These are phyloP conservation scores for Crithidia bombi DNA, from an alignment of 208 protist genomes.

Conservation along the genomic window DNA sequence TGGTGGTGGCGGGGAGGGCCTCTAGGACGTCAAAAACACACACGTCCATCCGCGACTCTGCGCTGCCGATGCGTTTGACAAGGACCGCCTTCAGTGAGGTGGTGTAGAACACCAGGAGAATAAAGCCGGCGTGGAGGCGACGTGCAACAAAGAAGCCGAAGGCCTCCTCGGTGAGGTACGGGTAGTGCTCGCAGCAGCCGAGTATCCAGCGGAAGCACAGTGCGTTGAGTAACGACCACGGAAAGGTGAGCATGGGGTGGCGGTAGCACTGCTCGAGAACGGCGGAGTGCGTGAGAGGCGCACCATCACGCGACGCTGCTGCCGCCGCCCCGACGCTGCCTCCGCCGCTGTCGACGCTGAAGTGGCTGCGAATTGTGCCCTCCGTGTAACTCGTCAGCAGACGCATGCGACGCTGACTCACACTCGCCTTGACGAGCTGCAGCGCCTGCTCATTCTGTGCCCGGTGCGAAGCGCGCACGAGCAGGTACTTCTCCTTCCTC, in stretches of 20 bases:
- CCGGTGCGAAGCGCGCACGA: slow-evolving; percentile 24
- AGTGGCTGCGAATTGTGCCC: slow-evolving; percentile 9
- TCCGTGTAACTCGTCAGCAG: slow-evolving; percentile 47
- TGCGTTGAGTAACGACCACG: slow-evolving; percentile 57
- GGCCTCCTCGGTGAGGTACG: slow-evolving; percentile 39
- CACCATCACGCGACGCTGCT: background rate
- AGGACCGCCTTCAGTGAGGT: slow-evolving; percentile 54
- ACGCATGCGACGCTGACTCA: slow-evolving; percentile 41
- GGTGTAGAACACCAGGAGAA: slow-evolving; percentile 52
- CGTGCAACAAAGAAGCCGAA: slow-evolving; percentile 67
- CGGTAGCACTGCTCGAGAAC: slow-evolving; percentile 14
- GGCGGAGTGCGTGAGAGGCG: background rate
- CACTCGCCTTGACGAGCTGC: slow-evolving; percentile 41
- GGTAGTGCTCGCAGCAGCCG: slow-evolving; percentile 46
- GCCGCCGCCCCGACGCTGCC: background rate
- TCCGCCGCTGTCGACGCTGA: background rate
- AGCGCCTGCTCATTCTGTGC: slow-evolving; percentile 44
- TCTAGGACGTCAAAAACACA: slow-evolving; percentile 64
- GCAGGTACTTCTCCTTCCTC: slow-evolving; percentile 29
- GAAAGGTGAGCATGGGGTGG: slow-evolving; percentile 33
- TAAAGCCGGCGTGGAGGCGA: slow-evolving; percentile 59
- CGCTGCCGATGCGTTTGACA: slow-evolving; percentile 21
- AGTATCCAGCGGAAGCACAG: slow-evolving; percentile 64
- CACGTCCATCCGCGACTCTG: slow-evolving; percentile 17
- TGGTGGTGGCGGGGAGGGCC: slow-evolving; percentile 1